Percentiles rank a stretch among this genome's conserved stretches.
These are phyloP conservation scores for Fragaria nilgerrensis DNA, from an alignment of 306 rosid genomes.

Conservation along the genomic window DNA sequence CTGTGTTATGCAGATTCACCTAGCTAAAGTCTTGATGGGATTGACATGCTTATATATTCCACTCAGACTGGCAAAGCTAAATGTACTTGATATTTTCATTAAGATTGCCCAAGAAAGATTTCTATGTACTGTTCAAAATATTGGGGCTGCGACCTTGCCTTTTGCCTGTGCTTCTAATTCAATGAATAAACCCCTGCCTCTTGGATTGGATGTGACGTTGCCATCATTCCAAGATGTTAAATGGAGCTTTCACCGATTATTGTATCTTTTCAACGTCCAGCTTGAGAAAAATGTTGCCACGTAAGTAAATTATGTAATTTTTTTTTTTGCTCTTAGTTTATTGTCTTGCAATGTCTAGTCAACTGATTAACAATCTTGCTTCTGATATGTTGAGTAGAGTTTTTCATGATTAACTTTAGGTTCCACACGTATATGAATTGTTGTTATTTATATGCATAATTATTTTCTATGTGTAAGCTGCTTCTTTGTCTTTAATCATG, in stretches of 20 bases:
- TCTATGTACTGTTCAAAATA: constrained; percentile 44
- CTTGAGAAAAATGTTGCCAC: constrained; percentile 90
- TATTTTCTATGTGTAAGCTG: background rate
- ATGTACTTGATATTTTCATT: constrained; percentile 33
- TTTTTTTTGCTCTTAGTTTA: background rate
- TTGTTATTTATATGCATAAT: background rate
- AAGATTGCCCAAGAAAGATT: constrained; percentile 40
- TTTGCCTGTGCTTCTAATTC: constrained; percentile 77
- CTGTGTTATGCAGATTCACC: constrained; percentile 49
- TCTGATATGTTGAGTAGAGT: background rate
- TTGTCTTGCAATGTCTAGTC: background rate
- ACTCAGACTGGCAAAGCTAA: constrained; percentile 38
- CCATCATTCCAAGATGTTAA: constrained; percentile 67
- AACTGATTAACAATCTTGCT: constrained; percentile 11
- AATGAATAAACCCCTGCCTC: constrained; percentile 80
- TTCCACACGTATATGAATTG: background rate
- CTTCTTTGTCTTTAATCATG: constrained; percentile 9
- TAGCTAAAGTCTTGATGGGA: constrained; percentile 37
- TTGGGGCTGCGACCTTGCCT: constrained; percentile 51
- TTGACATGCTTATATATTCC: constrained; percentile 48
- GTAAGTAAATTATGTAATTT: constrained; percentile 53
- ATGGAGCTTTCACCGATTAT: constrained; percentile 71
- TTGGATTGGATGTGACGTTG: constrained; percentile 67
- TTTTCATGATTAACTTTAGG: constrained; percentile 14
- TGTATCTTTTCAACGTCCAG: constrained; percentile 78